Evolutionary conservation across 768 basidiomycete genomes (phyloP).

Genomic region (Lentinula edodes): DNA sequence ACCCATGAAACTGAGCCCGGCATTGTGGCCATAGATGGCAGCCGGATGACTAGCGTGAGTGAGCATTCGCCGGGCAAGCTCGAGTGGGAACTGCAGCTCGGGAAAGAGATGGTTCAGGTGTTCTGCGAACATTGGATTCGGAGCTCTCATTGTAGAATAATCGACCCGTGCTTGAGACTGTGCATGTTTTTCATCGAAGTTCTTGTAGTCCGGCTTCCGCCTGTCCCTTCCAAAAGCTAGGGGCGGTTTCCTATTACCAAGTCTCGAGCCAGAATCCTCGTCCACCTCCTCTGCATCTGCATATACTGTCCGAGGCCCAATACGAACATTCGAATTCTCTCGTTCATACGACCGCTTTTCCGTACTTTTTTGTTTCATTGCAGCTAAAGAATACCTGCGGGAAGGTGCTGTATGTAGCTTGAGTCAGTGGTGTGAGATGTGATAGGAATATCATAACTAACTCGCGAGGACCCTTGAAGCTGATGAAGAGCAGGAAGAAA

Average conservation of each 20-base stretch:
- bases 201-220: background rate
- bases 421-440: background rate
- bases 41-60: slow-evolving; percentile 74
- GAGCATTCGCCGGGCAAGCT: slow-evolving; percentile 66
- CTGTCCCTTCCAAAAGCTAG: slow-evolving; percentile 3
- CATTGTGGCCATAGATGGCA: slow-evolving; percentile 67
- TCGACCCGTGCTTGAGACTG: background rate
- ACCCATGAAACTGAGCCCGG: slow-evolving; percentile 70
- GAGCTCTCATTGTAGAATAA: slow-evolving; percentile 6
- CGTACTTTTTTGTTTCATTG: background rate
- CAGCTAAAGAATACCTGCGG: slow-evolving; percentile 2
- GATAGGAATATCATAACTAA: background rate
- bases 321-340: background rate
- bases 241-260: background rate
- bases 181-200: background rate
- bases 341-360: background rate
- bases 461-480: background rate
- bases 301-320: background rate
- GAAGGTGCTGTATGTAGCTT: background rate
- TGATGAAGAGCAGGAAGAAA: slow-evolving; percentile 5
- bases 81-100: slow-evolving; percentile 62
- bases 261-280: background rate
- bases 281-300: slow-evolving; percentile 3
- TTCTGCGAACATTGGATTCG: slow-evolving; percentile 29
- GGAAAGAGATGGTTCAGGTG: slow-evolving; percentile 63